Evolutionary conservation across 2,329 filamentous ascomycete species (phyloP), one percentile per base, ranked within the genome.

Genomic region (Thermothelomyces thermophilus): DNA sequence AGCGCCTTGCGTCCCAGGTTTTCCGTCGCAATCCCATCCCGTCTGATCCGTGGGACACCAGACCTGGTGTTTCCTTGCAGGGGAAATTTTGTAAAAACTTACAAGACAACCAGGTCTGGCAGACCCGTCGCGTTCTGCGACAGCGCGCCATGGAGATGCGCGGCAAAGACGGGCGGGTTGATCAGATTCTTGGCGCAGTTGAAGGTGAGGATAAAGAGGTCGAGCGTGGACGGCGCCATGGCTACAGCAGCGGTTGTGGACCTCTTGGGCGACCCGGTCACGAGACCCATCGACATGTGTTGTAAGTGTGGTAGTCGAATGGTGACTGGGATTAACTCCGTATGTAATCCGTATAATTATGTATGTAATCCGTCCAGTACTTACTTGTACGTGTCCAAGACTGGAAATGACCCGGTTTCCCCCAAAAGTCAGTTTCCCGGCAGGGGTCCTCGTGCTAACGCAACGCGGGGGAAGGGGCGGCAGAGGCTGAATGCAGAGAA

Each of bases 131-230:
- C 60, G 65, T 74, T 73, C 53, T 74, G 66, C 52, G 65, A 67
- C 50, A 93, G 76, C 19, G 74, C 73, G 55, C 67, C 65, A 63
- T 85, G 80, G 57, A 95, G 72, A 62, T 90, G 83, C 10, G 77
- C 70, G 13, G 86, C 83, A 61, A 96, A 89, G 45, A 80, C 73
- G 33, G 82, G 72, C 19, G 82, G 73, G 58, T 90, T 76, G 61
- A 95, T 80, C 8, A 82, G 69, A 47, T 75, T 75, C 58, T 87
- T 86, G 28, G 79, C 91, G 62, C 88, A 94, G 65, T 97, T 97
- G 73, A 93, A 95, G 10, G 90, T 95, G 47, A 95, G 68, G 55
- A 95, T 77, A 61, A 95, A 84, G 49, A 90, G 69, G 60, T 84
- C 81, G 48, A 94, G 73, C 53, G 74, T 70, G 36, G 75, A 73